Base-by-base conservation (phyloP, 1,284 basidiomycete genomes). In the Pholiota adiposa region DNA sequence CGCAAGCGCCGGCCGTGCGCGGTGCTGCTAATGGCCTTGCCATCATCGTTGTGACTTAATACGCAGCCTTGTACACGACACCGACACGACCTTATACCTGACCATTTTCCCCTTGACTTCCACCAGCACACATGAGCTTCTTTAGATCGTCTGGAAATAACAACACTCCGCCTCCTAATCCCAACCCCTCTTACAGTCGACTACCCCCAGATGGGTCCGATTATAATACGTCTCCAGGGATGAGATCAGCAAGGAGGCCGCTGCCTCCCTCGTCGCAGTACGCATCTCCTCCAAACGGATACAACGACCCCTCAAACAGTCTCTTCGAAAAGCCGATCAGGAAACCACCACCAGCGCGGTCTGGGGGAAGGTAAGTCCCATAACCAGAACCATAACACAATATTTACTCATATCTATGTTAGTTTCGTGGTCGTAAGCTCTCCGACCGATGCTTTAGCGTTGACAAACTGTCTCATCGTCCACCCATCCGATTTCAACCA, bases 401-500 rank as follows among this genome's bases (percentile, higher is more conserved):
- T 25, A 18, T 16, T 41, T 14, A 16, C 46, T 36, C 33, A 21
- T 54, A 52, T 43, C 7, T 64, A 54, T 40, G 54, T 38, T 61
- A 90, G 88, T 23, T 92, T 83, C 68, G 72, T 72, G 18, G 87
- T 93, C 18, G 82, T 82, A 4, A 68, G 75, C 23, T 77, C 81
- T 55, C 88, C 90, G 0, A 87, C 77, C 65, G 83, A 88, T 51
- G 69, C 82, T 11, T 82, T 94, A 33, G 94, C 93, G 0, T 78
- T 94, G 61, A 85, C 86, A n/a, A 96, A 96, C 72, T 88, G 92
- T 63, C 72, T 96, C 16, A 84, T 95, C 43, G 91, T 94, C 23
- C 80, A 92, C 73, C 87, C 90, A 1, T 75, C 78, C 8, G 93
- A 96, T 73, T 95, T 96, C 67, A 73, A 77, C 8, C 77, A 86